These are phyloP conservation scores for Rhynchospora tenuis DNA, from an alignment of 176 grass and related monocot species.

Conservation along the genomic window DNA sequence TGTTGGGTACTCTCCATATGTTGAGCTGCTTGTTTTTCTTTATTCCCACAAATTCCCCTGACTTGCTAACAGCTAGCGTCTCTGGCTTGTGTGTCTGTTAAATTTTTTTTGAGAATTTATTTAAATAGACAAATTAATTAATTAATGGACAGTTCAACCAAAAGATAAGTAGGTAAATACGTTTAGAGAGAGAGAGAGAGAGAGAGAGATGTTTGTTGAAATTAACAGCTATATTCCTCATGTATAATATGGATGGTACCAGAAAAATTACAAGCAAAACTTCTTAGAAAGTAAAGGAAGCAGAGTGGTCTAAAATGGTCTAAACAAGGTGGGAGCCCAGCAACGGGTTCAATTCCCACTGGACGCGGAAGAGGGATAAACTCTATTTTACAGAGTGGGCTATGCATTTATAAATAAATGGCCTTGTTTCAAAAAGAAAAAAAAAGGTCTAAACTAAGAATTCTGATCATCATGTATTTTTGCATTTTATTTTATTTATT, in stretches of 20 bases:
- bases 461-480: neutral
- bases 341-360: no score
- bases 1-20: conserved; percentile 57
- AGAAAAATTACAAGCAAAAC: neutral
- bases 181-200: neutral
- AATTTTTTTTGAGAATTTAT: neutral
- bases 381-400: no score
- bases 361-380: no score
- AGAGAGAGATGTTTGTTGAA: neutral
- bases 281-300: no score
- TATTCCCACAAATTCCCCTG: conserved; percentile 72
- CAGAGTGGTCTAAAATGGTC: no score
- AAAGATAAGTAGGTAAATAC: neutral
- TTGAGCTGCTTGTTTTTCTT: conserved; percentile 53
- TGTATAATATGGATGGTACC: neutral
- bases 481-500: neutral
- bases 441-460: conserved; percentile 1
- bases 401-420: no score
- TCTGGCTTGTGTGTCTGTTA: conserved; percentile 67
- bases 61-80: conserved; percentile 39
- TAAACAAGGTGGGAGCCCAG: no score
- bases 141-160: neutral
- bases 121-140: neutral
- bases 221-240: neutral
- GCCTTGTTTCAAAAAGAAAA: no score